Evolutionary conservation across 306 rosid genomes (phyloP).

Genomic region (Geum urbanum): DNA sequence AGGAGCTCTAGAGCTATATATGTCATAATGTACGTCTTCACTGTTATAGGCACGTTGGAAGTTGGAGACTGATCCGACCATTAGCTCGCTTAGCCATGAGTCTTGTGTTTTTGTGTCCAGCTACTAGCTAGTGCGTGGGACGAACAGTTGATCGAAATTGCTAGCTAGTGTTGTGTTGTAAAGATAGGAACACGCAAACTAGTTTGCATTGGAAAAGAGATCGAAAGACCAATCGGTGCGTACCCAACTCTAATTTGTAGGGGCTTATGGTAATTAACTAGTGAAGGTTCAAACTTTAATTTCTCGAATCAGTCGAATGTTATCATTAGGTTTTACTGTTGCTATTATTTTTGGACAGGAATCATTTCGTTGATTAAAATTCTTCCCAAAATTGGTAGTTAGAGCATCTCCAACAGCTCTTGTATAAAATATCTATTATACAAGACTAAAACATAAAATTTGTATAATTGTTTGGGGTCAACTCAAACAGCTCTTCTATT

Average conservation of each 20-base stretch:
- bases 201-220: neutral
- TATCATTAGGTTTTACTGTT: neutral
- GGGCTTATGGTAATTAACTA: neutral
- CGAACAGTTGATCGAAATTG: neutral
- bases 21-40: neutral
- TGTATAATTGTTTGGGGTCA: too few species aligned
- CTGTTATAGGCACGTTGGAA: conserved; percentile 26
- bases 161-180: conserved; percentile 3
- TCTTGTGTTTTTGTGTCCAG: conserved; percentile 28
- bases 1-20: neutral
- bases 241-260: neutral
- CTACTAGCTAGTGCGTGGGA: conserved; percentile 14
- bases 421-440: too few species aligned
- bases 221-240: neutral
- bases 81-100: conserved; percentile 19
- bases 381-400: neutral
- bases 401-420: too few species aligned
- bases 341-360: neutral
- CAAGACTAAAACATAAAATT: too few species aligned
- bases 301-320: neutral
- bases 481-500: too few species aligned
- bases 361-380: neutral
- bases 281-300: conserved; percentile 11
- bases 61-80: conserved; percentile 30
- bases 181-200: conserved; percentile 6